phyloP scores from a whole-genome alignment of 148 eudicot species.

The Vaccinium macrocarpon region DNA sequence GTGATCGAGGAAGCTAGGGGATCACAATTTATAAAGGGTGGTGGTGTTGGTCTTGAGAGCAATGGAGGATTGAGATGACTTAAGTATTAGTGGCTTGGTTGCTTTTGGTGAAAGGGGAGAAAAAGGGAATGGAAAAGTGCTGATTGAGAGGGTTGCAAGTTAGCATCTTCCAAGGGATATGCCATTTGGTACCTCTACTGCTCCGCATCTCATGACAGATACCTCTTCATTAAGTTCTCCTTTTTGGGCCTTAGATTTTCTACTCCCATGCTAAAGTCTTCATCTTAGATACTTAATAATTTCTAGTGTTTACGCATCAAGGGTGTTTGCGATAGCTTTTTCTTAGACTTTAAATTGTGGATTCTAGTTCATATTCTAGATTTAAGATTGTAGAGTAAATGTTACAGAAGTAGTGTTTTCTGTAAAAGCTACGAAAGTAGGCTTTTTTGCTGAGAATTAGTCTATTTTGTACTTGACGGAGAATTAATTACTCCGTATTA shows the following conservation, averaged over 20 bases:
- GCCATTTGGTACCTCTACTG: constrained; percentile 24
- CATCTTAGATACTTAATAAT: too few species aligned
- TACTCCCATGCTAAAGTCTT: background rate
- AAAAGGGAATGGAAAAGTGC: constrained; percentile 5
- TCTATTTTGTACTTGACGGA: too few species aligned
- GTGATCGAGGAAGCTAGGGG: background rate
- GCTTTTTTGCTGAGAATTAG: too few species aligned
- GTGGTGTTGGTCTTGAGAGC: constrained; percentile 19
- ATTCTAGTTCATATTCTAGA: too few species aligned
- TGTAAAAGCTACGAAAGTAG: too few species aligned
- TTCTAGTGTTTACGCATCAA: too few species aligned
- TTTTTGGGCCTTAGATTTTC: background rate
- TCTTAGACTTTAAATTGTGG: too few species aligned
- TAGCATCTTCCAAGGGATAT: constrained; percentile 37
- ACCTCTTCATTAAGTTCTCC: background rate
- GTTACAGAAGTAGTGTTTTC: too few species aligned
- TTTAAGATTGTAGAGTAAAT: too few species aligned
- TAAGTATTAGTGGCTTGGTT: constrained; percentile 8
- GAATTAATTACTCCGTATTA: too few species aligned
- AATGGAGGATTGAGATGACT: constrained; percentile 20
- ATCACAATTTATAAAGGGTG: constrained; percentile 14
- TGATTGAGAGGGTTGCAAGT: constrained; percentile 9
- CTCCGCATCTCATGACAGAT: constrained; percentile 10
- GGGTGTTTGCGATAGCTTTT: too few species aligned
- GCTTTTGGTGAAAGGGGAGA: constrained; percentile 16